These are phyloP conservation scores for Tuber borchii DNA, from an alignment of 495 filamentous ascomycete genomes.

Conservation along the genomic window DNA sequence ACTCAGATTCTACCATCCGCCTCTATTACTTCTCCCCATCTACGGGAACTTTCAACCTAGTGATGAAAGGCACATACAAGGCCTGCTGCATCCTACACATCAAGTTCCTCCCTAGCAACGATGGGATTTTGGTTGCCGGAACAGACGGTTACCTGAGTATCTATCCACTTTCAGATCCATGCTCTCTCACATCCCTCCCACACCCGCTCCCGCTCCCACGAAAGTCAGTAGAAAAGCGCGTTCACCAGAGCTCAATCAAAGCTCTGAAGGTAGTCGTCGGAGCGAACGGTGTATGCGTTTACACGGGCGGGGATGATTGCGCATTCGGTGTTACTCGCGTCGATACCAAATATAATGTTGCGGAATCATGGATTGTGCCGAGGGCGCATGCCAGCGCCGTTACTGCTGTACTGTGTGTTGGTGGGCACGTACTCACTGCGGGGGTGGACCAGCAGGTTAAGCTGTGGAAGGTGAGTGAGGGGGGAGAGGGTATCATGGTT, in stretches of 20 bases:
- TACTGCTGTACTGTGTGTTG: conserved; percentile 56
- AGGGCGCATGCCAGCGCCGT: conserved; percentile 76
- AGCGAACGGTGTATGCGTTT: conserved; percentile 6
- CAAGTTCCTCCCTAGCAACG: conserved; percentile 42
- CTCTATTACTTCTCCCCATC: conserved; percentile 55
- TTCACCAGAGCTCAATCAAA: conserved; percentile 36
- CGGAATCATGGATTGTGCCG: conserved; percentile 47
- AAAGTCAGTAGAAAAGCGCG: conserved; percentile 10
- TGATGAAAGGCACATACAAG: conserved; percentile 59
- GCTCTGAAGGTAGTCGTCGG: neutral
- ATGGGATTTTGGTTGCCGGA: conserved; percentile 52
- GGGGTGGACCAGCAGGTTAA: conserved; percentile 79
- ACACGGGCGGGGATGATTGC: conserved; percentile 37
- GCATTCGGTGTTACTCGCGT: conserved; percentile 21
- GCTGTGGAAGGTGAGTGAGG: conserved; percentile 54
- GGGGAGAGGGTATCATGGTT: neutral
- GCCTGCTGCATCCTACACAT: conserved; percentile 55
- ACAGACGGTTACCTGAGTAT: conserved; percentile 58
- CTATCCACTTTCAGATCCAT: conserved; percentile 48
- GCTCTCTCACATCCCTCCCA: conserved; percentile 19
- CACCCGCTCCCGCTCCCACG: conserved; percentile 12
- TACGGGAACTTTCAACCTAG: conserved; percentile 49
- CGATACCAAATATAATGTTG: neutral
- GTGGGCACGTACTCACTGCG: conserved; percentile 50
- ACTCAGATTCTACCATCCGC: conserved; percentile 72